phyloP scores from a whole-genome alignment of 495 filamentous ascomycete genomes.

The Penicillium turbatum region DNA sequence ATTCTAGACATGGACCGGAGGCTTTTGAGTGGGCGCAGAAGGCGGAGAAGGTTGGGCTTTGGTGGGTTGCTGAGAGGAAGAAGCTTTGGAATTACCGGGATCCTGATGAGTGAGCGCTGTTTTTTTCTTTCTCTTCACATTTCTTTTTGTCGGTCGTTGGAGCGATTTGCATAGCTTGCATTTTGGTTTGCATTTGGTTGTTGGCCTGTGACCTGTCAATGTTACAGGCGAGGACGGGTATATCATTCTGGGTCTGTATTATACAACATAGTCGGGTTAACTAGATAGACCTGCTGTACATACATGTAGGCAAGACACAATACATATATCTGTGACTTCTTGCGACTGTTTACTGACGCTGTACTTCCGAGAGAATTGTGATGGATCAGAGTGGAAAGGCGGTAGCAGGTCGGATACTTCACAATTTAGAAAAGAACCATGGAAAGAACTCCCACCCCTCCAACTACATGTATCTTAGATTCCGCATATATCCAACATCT shows the following conservation, averaged over 20 bases:
- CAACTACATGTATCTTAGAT: no score
- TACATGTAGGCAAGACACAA: not conserved
- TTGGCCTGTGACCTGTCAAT: not conserved
- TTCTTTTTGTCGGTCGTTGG: not conserved
- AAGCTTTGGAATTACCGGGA: conserved; percentile 31
- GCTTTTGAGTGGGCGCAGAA: conserved; percentile 36
- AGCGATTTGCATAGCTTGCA: not conserved
- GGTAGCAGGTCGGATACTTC: no score
- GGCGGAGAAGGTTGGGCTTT: conserved; percentile 34
- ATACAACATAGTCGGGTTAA: not conserved
- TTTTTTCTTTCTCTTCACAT: not conserved
- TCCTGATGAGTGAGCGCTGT: not conserved
- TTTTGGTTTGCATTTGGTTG: not conserved
- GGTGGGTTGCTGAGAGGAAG: conserved; percentile 37
- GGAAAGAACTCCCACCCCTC: no score
- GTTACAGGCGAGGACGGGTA: not conserved
- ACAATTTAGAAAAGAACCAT: no score
- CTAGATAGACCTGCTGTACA: not conserved
- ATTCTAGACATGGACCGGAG: conserved; percentile 29
- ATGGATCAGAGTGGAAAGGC: no score
- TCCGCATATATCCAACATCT: no score
- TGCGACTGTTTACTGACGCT: not conserved
- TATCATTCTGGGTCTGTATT: not conserved
- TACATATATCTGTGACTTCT: not conserved
- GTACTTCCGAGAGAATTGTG: no score